phyloP scores from a whole-genome alignment of 257 asterid species.

The Knoxia roxburghii region DNA sequence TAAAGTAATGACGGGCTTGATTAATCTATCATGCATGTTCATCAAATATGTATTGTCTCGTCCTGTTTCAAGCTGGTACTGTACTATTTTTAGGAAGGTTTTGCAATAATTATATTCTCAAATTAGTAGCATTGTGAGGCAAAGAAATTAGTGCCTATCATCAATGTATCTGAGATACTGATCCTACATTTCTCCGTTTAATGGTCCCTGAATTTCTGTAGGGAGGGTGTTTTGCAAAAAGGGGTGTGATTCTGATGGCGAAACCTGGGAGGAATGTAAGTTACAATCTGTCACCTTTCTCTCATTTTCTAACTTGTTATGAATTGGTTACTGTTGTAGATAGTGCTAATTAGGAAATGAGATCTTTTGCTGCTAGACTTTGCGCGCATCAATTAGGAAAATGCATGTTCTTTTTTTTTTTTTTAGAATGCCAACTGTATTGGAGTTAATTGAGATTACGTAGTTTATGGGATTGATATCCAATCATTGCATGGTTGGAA shows the following conservation, averaged over 20 bases:
- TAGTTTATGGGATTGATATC: not conserved
- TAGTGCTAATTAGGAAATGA: not conserved
- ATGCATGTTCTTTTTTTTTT: not conserved
- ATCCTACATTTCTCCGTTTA: not conserved
- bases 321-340: not conserved
- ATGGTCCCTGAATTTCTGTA: slow-evolving; percentile 25
- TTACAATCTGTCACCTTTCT: slow-evolving; percentile 14
- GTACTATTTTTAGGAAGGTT: not conserved
- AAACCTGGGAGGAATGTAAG: slow-evolving; percentile 81
- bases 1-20: not conserved
- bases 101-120: not conserved
- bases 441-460: not conserved
- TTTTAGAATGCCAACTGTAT: not conserved
- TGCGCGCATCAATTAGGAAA: not conserved
- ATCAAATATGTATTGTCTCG: not conserved
- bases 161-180: not conserved
- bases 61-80: too few species aligned
- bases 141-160: not conserved
- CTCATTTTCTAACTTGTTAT: not conserved
- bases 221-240: slow-evolving; percentile 97
- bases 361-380: not conserved
- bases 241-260: slow-evolving; percentile 84
- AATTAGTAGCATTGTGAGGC: not conserved
- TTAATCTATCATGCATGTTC: not conserved
- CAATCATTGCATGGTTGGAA: not conserved